These are phyloP conservation scores for Mucor plumbeus DNA, from an alignment of 371 early-diverging fungal genomes.

Conservation along the genomic window DNA sequence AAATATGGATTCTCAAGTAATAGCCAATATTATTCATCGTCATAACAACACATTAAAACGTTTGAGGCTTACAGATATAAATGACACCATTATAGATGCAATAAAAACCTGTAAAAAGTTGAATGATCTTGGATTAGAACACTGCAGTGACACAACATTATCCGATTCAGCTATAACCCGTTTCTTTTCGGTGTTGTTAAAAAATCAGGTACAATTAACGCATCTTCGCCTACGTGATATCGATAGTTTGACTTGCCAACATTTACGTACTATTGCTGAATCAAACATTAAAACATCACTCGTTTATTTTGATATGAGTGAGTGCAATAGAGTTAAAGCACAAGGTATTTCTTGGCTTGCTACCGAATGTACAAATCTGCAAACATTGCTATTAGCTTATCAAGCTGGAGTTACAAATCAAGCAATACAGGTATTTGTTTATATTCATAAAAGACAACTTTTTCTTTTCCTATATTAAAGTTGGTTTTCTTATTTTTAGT, in stretches of 20 bases:
- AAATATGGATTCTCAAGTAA: constrained; percentile 36
- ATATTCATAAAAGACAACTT: no score
- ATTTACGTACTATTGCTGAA: constrained; percentile 26
- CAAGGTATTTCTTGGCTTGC: constrained; percentile 37
- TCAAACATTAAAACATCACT: constrained; percentile 18
- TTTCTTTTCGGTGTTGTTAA: constrained; percentile 21
- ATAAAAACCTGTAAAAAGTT: constrained; percentile 34
- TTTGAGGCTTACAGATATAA: constrained; percentile 48
- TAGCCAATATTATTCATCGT: constrained; percentile 37
- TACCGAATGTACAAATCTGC: constrained; percentile 27
- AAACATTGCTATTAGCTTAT: constrained; percentile 40
- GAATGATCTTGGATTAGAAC: constrained; percentile 46
- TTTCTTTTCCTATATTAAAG: no score
- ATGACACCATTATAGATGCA: constrained; percentile 35
- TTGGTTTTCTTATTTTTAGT: constrained; percentile 3
- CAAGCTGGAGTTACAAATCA: constrained; percentile 44
- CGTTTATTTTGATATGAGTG: constrained; percentile 45
- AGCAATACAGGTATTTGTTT: constrained; percentile 36
- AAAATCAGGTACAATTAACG: constrained; percentile 16
- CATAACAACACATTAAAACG: constrained; percentile 37
- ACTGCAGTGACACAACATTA: constrained; percentile 35
- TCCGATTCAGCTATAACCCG: constrained; percentile 28
- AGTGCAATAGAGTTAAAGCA: constrained; percentile 38
- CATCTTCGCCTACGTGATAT: constrained; percentile 49
- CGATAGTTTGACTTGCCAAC: constrained; percentile 37